Percentiles rank a stretch among this genome's conserved stretches.
phyloP scores from a whole-genome alignment of 1,284 basidiomycete species.

The Sphaerobolus stellatus region DNA sequence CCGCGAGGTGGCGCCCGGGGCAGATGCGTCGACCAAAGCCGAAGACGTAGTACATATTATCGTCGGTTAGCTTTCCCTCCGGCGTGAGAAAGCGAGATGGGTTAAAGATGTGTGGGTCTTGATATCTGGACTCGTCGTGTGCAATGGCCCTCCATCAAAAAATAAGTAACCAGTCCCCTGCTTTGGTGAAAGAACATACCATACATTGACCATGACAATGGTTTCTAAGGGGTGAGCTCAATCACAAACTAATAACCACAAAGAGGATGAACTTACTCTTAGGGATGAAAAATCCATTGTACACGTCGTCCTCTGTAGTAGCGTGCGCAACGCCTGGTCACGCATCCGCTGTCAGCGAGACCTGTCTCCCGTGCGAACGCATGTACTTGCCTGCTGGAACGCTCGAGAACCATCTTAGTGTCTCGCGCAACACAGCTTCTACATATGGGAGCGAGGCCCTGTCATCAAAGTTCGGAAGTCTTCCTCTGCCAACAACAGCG shows the following conservation, averaged over 20 bases:
- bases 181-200: background rate
- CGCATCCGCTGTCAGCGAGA: background rate
- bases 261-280: background rate
- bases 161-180: background rate
- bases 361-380: background rate
- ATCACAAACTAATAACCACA: background rate
- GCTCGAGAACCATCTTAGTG: constrained; percentile 13
- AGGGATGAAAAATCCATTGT: constrained; percentile 18
- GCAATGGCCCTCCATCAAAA: background rate
- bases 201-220: background rate
- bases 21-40: constrained; percentile 10
- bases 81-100: background rate
- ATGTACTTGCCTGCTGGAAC: background rate
- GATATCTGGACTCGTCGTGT: background rate
- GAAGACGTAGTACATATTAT: constrained; percentile 5
- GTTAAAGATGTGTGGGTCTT: background rate
- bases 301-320: constrained; percentile 19
- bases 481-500: constrained; percentile 18
- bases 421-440: constrained; percentile 21
- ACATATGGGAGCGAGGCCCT: constrained; percentile 27
- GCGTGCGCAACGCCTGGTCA: constrained; percentile 18
- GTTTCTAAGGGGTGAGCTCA: background rate
- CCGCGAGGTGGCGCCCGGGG: constrained; percentile 8
- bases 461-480: constrained; percentile 29
- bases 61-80: background rate